Evolutionary conservation across 2,329 filamentous ascomycete species (phyloP).

Genomic region (Trichoderma atroviride): DNA sequence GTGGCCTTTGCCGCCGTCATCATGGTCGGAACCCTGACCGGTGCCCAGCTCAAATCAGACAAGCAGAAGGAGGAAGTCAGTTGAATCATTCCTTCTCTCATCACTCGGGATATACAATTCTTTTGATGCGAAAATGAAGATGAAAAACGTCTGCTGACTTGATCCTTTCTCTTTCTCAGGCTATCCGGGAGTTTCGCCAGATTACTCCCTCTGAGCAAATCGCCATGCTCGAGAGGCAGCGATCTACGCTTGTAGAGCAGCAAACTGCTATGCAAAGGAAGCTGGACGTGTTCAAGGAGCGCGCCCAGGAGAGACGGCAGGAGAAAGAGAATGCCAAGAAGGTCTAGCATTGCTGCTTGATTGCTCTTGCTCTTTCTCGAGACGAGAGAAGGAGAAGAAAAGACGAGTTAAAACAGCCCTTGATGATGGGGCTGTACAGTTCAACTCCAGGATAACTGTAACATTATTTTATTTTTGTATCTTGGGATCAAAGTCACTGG

Average conservation of each 20-base stretch:
- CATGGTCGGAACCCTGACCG: slow-evolving; percentile 51
- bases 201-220: slow-evolving; percentile 49
- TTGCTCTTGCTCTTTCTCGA: too few relatives aligned
- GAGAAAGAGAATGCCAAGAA: slow-evolving; percentile 31
- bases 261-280: slow-evolving; percentile 47
- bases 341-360: neutral
- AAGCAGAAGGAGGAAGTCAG: slow-evolving; percentile 49
- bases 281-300: slow-evolving; percentile 44
- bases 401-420: neutral
- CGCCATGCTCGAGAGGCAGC: slow-evolving; percentile 48
- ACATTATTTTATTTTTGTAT: neutral
- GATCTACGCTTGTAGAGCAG: slow-evolving; percentile 44
- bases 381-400: neutral
- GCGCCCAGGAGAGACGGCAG: slow-evolving; percentile 43
- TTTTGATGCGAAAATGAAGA: too few relatives aligned
- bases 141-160: neutral
- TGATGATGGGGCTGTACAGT: neutral
- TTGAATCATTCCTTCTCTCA: slow-evolving; percentile 2
- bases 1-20: slow-evolving; percentile 51
- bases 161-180: slow-evolving; percentile 30
- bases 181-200: slow-evolving; percentile 44
- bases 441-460: neutral
- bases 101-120: neutral
- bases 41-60: slow-evolving; percentile 53
- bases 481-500: neutral